Evolutionary conservation across 805 yeast species (phyloP).

Genomic region (Wilhelminamyces savonicus): DNA sequence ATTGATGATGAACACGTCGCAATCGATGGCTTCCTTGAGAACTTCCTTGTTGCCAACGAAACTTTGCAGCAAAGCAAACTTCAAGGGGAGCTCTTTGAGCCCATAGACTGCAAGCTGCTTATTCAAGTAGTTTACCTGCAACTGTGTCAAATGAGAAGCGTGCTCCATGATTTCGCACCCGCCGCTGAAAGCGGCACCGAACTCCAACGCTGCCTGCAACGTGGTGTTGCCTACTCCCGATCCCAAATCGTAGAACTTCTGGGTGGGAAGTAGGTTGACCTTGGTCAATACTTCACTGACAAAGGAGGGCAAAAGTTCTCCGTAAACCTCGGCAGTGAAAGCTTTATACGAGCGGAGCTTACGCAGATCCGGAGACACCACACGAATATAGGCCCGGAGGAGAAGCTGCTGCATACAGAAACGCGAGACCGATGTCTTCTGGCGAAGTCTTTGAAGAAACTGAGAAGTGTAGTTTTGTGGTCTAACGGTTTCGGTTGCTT

Average conservation of each 20-base stretch:
- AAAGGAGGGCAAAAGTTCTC: conserved; percentile 79
- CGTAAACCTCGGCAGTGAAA: conserved; percentile 86
- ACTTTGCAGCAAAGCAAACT: conserved; percentile 60
- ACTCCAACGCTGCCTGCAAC: conserved; percentile 81
- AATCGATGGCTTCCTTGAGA: conserved; percentile 43
- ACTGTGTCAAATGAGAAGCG: conserved; percentile 62
- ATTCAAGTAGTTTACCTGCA: conserved; percentile 53
- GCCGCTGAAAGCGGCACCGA: conserved; percentile 68
- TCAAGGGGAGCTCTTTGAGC: conserved; percentile 46
- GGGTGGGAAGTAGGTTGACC: conserved; percentile 47
- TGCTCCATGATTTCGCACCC: conserved; percentile 89
- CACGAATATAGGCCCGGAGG: conserved; percentile 66
- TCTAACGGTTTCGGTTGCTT: conserved; percentile 2
- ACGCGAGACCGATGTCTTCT: no score
- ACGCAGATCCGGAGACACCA: conserved; percentile 63
- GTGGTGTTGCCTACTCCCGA: conserved; percentile 94
- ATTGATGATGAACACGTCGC: conserved; percentile 73
- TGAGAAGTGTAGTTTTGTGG: conserved; percentile 1
- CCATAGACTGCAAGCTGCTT: conserved; percentile 62
- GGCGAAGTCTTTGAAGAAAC: conserved; percentile 4
- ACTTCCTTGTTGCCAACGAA: conserved; percentile 65
- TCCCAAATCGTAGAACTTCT: conserved; percentile 80
- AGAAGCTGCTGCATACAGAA: conserved; percentile 54
- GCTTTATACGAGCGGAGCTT: conserved; percentile 70
- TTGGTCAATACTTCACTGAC: conserved; percentile 55